A percentile compares a stretch with the other conserved stretches of the same genome.
These are phyloP conservation scores for Ceratocystis huliohia DNA, from an alignment of 2,329 filamentous ascomycete genomes.

Conservation along the genomic window DNA sequence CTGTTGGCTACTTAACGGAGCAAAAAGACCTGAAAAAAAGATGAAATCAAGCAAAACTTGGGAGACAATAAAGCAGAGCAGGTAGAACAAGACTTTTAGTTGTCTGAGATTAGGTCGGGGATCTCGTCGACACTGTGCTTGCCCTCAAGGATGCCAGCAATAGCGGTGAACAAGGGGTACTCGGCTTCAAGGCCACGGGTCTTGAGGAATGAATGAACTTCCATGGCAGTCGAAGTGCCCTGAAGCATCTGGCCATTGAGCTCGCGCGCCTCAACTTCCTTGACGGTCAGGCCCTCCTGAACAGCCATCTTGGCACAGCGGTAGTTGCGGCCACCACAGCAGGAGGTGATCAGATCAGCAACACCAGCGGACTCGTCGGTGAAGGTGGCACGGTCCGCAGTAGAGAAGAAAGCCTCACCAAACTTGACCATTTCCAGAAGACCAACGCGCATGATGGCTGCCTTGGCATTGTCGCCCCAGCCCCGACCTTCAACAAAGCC, in stretches of 20 bases:
- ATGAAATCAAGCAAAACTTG: constrained; percentile 12
- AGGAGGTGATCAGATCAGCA: constrained; percentile 89
- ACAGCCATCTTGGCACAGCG: constrained; percentile 82
- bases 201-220: constrained; percentile 83
- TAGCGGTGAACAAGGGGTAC: constrained; percentile 86
- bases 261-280: constrained; percentile 77
- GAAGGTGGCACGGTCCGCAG: constrained; percentile 71
- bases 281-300: constrained; percentile 63
- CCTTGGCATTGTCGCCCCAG: constrained; percentile 98
- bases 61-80: constrained; percentile 6
- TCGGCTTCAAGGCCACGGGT: constrained; percentile 63
- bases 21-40: constrained; percentile 9
- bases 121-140: constrained; percentile 69
- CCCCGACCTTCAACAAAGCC: constrained; percentile 91
- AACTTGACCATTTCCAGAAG: constrained; percentile 95
- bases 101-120: constrained; percentile 48
- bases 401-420: constrained; percentile 84
- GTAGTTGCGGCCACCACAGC: constrained; percentile 85
- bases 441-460: constrained; percentile 94
- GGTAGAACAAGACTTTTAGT: constrained; percentile 13
- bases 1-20: constrained; percentile 16
- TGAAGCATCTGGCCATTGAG: constrained; percentile 96
- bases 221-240: constrained; percentile 79
- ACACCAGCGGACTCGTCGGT: constrained; percentile 95
- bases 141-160: constrained; percentile 64